Evolutionary conservation across 345 rosid species (phyloP), one percentile per base, ranked within the genome.

Genomic region (Toxicodendron radicans): DNA sequence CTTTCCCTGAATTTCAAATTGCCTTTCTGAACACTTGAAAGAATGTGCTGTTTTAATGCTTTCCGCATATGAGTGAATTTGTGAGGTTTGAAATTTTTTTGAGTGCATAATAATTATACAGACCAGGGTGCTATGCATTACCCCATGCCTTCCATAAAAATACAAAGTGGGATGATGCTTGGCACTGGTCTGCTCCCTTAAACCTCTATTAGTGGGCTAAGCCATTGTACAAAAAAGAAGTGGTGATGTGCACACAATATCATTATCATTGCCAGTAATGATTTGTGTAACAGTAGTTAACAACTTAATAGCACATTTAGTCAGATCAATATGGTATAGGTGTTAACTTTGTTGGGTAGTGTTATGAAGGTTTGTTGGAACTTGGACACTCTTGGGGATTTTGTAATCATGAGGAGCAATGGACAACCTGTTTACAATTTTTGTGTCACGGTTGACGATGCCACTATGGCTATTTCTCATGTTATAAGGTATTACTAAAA

Each of bases 351-450:
- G 81, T 72, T 76, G 71, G 88, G 80, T 88, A 89, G 88, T 88
- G 82, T 82, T 82, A 2, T 94, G 92, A 85, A 92, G 97, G 98
- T 94, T 84, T 84, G 84, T 81, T 92, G 98, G 98, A 89, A 89
- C 73, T 86, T 91, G 85, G 87, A 91, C 79, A 92, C 98, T 9
- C 95, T 94, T 62, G 98, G 98, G 65, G 98, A 93, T 87, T 93
- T 93, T 85, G 97, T 93, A 60, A 86, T 92, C 51, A 92, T 92
- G 97, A 88, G 97, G 82, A 92, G 97, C 86, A 93, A 92, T 51
- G 98, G 97, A 41, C 97, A 88, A 78, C 98, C 98, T 64, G 97
- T 92, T 67, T 94, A 92, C 89, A 94, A 92, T 82, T 94, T 91
- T 79, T 92, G 97, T 82, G 98, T 93, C 64, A 90, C 97, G 1